Evolutionary conservation across 441 rosid genomes (phyloP).

Genomic region (Hura crepitans): DNA sequence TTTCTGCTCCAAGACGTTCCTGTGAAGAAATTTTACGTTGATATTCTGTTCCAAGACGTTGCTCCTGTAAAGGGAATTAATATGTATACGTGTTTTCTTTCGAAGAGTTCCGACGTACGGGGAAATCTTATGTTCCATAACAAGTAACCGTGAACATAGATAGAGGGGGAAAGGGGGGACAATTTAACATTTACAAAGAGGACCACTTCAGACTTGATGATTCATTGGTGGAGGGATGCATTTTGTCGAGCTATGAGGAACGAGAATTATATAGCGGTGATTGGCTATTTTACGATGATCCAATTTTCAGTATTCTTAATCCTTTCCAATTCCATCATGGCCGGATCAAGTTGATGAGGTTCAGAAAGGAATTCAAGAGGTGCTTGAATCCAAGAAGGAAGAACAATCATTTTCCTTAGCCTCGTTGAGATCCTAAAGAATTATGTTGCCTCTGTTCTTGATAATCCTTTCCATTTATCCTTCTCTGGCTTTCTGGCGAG

Average conservation of each 20-base stretch:
- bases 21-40: no score
- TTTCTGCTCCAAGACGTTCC: not conserved
- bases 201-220: constrained; percentile 14
- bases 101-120: not conserved
- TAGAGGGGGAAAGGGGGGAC: not conserved
- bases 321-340: constrained; percentile 28
- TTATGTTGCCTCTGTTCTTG: constrained; percentile 17
- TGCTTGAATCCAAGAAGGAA: constrained; percentile 17
- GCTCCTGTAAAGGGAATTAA: not conserved
- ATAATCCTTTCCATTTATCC: constrained; percentile 25
- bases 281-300: constrained; percentile 24
- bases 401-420: no score
- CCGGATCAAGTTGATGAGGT: no score
- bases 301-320: constrained; percentile 21
- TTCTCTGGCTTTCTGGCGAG: constrained; percentile 23
- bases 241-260: no score
- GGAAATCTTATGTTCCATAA: not conserved
- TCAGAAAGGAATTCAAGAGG: no score
- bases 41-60: no score
- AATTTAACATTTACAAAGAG: not conserved
- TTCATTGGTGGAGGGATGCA: constrained; percentile 1
- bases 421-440: no score
- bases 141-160: not conserved
- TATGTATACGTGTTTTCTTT: no score
- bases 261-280: no score